Evolutionary conservation across 805 yeast species (phyloP), one percentile per base, ranked within the genome.

Genomic region (Tetrapisispora phaffii): DNA sequence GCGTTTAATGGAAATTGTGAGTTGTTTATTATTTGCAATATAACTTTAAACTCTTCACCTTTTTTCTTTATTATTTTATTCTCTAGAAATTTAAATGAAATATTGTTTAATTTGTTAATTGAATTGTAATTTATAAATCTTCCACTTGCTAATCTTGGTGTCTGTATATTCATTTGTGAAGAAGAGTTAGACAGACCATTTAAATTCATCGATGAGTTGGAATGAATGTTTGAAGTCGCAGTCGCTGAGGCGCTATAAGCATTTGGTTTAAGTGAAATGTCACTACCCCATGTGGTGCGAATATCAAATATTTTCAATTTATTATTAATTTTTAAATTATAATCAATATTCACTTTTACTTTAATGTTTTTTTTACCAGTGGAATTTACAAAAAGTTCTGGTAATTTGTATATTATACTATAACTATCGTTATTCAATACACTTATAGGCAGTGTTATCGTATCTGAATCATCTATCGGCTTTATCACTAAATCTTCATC

Each of bases 281-380:
- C 65, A 4, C 66, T 61, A 38, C 60, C 61, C 66, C 65, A 60
- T 17, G 52, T 40, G 13, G 65, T 63, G 6, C 47, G 33, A 12
- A 60, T 47, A 4, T 60, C 56, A 36, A 44, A 38, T 15, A 34
- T n/a, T 33, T 38, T 38, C 15, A 9, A 15, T 15, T 6, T n/a
- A 24, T 13, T n/a, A 31, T 15, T 9, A 54, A 46, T 5, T 28
- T 33, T 44, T 60, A 60, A 2, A 45, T 47, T 38, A 20, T 38
- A 38, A 28, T 38, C 33, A 17, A 61, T 46, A 16, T 56, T 51
- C 3, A 62, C 48, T 28, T 50, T 47, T 7, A 58, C 63, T 13
- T 40, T 39, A 6, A 21, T 29, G 19, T 22, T 34, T 28, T 23
- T 19, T 17, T 29, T 40, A 21, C 15, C 32, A 21, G 35, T 33